Percentiles rank a stretch among this genome's conserved stretches.
These are phyloP conservation scores for Thuidium tamariscinum DNA, from an alignment of 225 moss, liverwort and hornwort genomes.

Conservation along the genomic window DNA sequence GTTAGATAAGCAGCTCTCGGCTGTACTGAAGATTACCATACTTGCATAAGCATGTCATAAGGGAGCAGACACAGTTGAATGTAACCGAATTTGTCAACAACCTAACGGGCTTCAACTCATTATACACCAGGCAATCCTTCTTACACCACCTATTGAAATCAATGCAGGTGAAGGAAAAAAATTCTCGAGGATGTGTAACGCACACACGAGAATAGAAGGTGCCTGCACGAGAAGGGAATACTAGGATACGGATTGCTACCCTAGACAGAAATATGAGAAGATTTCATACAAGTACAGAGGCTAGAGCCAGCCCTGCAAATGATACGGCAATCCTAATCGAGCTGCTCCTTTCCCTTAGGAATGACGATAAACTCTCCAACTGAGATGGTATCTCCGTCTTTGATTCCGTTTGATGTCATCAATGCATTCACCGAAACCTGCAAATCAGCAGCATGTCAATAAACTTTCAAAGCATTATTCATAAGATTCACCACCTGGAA, in stretches of 20 bases:
- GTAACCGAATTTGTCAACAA: neutral
- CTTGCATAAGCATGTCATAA: neutral
- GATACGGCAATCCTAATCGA: neutral
- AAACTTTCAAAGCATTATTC: neutral
- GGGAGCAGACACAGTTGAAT: neutral
- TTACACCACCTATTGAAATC: neutral
- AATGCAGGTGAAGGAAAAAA: neutral
- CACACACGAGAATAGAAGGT: neutral
- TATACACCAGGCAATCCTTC: neutral
- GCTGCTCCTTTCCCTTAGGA: constrained; percentile 14
- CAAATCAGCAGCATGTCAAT: neutral
- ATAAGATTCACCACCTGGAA: neutral
- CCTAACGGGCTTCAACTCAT: neutral
- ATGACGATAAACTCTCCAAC: constrained; percentile 18
- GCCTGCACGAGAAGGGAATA: neutral
- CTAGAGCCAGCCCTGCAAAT: neutral
- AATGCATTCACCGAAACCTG: constrained; percentile 34
- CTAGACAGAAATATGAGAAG: neutral
- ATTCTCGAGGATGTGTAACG: neutral
- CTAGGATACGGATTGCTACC: neutral
- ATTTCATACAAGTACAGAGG: neutral
- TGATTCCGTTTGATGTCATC: constrained; percentile 25
- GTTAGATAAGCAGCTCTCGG: neutral
- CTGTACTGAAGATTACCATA: neutral
- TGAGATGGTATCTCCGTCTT: constrained; percentile 14